Percentiles rank a stretch among this genome's conserved stretches.
These are phyloP conservation scores for Selaginella tamariscina DNA, from an alignment of 75 land plant genomes.

Conservation along the genomic window DNA sequence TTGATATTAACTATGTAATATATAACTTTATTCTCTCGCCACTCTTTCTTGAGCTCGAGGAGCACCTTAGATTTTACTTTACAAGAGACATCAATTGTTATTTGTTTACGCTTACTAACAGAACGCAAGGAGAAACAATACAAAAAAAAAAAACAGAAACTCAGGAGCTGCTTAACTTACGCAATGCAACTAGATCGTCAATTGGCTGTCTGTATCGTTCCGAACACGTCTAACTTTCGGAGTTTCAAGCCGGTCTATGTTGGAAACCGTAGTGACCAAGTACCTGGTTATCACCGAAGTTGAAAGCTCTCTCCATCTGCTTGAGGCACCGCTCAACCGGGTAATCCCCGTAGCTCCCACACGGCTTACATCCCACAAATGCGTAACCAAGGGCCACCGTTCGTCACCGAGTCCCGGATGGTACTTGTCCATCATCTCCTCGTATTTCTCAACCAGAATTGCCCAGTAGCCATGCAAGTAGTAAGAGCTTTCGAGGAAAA, in stretches of 20 bases:
- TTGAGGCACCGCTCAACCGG: conserved; percentile 5
- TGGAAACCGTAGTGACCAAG: not conserved
- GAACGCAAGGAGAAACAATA: too few species aligned
- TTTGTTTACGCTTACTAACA: too few species aligned
- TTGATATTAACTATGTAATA: too few species aligned
- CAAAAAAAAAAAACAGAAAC: too few species aligned
- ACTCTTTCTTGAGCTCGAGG: too few species aligned
- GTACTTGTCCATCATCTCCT: conserved; percentile 17
- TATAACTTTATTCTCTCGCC: too few species aligned
- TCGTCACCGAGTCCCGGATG: conserved; percentile 84
- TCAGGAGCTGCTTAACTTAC: too few species aligned
- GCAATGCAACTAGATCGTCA: not conserved
- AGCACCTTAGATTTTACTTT: too few species aligned
- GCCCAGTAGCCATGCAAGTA: conserved; percentile 11
- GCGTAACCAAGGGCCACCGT: conserved; percentile 87
- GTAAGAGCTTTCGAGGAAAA: conserved; percentile 9
- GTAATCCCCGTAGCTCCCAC: conserved; percentile 38
- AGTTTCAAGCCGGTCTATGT: not conserved
- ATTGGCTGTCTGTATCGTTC: not conserved
- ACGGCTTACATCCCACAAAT: conserved; percentile 93
- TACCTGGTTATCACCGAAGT: conserved; percentile 20
- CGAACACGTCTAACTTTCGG: not conserved
- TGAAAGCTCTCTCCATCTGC: conserved; percentile 23
- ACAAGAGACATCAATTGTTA: too few species aligned
- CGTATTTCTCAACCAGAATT: conserved; percentile 10